Percentiles rank a stretch among this genome's conserved stretches.
phyloP scores from a whole-genome alignment of 2,329 filamentous ascomycete species.

The Trichoderma sp. region DNA sequence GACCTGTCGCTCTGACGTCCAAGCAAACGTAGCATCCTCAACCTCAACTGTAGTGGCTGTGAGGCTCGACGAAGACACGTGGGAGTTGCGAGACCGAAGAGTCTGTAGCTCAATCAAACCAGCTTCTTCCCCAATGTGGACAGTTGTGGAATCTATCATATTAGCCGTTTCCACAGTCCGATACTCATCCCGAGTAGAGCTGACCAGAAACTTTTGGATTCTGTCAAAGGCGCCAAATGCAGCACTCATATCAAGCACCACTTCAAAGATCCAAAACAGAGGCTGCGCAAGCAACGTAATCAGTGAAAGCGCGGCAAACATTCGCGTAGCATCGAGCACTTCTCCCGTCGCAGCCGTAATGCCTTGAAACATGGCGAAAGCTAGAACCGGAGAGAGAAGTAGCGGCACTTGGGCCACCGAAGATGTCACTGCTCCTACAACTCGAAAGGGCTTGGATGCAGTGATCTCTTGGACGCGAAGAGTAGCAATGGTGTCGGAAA shows the following conservation, averaged over 20 bases:
- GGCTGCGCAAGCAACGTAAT: slow-evolving; percentile 40
- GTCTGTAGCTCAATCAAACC: not conserved
- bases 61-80: not conserved
- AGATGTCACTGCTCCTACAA: slow-evolving; percentile 36
- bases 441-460: slow-evolving; percentile 31
- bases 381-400: slow-evolving; percentile 37
- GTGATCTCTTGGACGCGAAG: slow-evolving; percentile 37
- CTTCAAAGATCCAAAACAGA: slow-evolving; percentile 40
- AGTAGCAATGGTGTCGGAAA: slow-evolving; percentile 30
- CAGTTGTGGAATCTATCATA: not conserved
- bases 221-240: slow-evolving; percentile 41
- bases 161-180: slow-evolving; percentile 17
- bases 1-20: slow-evolving; percentile 31
- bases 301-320: slow-evolving; percentile 45
- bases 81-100: not conserved
- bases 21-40: slow-evolving; percentile 35
- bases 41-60: slow-evolving; percentile 19
- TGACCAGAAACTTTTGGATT: slow-evolving; percentile 38
- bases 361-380: slow-evolving; percentile 40
- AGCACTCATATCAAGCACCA: slow-evolving; percentile 38
- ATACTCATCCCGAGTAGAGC: slow-evolving; percentile 30
- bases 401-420: slow-evolving; percentile 36
- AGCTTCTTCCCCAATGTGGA: not conserved
- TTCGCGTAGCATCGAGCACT: slow-evolving; percentile 33
- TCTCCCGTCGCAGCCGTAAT: slow-evolving; percentile 28